These are phyloP conservation scores for Pythium aristosporum DNA, from an alignment of 352 stramenopile genomes.

Conservation along the genomic window DNA sequence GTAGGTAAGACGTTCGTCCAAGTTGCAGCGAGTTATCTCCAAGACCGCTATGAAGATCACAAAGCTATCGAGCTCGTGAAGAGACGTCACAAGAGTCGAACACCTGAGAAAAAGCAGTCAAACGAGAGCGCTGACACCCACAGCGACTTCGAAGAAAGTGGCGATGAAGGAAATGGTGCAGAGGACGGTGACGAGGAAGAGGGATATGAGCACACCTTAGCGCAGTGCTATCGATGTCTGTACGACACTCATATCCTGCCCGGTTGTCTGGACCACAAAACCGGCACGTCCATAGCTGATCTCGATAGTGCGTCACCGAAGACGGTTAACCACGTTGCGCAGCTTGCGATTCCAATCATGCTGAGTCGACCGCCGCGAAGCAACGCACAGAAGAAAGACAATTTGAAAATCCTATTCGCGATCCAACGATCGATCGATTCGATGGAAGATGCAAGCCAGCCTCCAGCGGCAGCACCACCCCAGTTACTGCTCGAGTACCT, in stretches of 20 bases:
- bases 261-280: slow-evolving; percentile 60
- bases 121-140: slow-evolving; percentile 1
- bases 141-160: slow-evolving; percentile 9
- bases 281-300: slow-evolving; percentile 21
- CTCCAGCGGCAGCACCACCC: background rate
- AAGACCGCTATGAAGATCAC: slow-evolving; percentile 7
- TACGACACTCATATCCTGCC: slow-evolving; percentile 73
- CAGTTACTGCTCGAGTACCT: slow-evolving; percentile 37
- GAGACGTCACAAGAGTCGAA: background rate
- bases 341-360: slow-evolving; percentile 62
- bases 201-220: slow-evolving; percentile 50
- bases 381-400: slow-evolving; percentile 76
- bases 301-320: slow-evolving; percentile 11
- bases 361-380: slow-evolving; percentile 53
- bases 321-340: slow-evolving; percentile 37
- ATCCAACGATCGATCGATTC: slow-evolving; percentile 44
- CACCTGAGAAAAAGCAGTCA: background rate
- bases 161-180: slow-evolving; percentile 12
- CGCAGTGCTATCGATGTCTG: slow-evolving; percentile 71
- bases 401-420: slow-evolving; percentile 59
- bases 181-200: slow-evolving; percentile 17
- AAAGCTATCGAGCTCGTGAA: background rate
- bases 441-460: slow-evolving; percentile 5
- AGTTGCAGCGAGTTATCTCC: slow-evolving; percentile 12
- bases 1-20: slow-evolving; percentile 19